These are phyloP conservation scores for Yamadazyma blattariae DNA, from an alignment of 1,139 yeast genomes.

Conservation along the genomic window DNA sequence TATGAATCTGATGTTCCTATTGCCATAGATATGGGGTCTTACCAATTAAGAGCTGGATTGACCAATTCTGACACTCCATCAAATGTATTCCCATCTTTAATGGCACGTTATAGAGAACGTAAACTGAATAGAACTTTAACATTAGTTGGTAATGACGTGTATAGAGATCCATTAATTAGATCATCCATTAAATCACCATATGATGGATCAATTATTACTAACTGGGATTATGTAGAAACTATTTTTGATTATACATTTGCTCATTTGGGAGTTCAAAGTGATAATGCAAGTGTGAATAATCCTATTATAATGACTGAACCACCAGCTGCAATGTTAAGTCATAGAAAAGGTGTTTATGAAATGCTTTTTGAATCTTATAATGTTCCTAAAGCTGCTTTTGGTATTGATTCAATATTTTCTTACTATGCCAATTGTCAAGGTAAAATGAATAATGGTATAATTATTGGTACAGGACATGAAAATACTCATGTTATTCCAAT, in stretches of 20 bases:
- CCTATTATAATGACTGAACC: constrained; percentile 85
- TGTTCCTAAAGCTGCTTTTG: constrained; percentile 73
- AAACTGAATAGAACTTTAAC: constrained; percentile 63
- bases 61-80: constrained; percentile 53
- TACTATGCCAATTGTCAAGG: constrained; percentile 50
- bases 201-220: constrained; percentile 82
- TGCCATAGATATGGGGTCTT: constrained; percentile 79
- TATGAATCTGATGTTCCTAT: constrained; percentile 66
- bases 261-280: constrained; percentile 66
- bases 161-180: constrained; percentile 65
- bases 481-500: constrained; percentile 85
- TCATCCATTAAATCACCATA: constrained; percentile 75
- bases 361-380: constrained; percentile 77
- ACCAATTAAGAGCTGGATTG: constrained; percentile 69
- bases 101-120: constrained; percentile 78
- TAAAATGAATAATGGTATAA: constrained; percentile 50
- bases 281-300: constrained; percentile 56
- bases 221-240: constrained; percentile 89
- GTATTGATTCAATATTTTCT: constrained; percentile 79
- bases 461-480: constrained; percentile 80
- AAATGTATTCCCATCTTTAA: constrained; percentile 64
- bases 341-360: constrained; percentile 74
- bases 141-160: constrained; percentile 80
- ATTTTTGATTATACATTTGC: constrained; percentile 81
- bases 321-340: constrained; percentile 66